Evolutionary conservation across 495 filamentous ascomycete genomes (phyloP).

Genomic region (Penicillium dipodomyicola): DNA sequence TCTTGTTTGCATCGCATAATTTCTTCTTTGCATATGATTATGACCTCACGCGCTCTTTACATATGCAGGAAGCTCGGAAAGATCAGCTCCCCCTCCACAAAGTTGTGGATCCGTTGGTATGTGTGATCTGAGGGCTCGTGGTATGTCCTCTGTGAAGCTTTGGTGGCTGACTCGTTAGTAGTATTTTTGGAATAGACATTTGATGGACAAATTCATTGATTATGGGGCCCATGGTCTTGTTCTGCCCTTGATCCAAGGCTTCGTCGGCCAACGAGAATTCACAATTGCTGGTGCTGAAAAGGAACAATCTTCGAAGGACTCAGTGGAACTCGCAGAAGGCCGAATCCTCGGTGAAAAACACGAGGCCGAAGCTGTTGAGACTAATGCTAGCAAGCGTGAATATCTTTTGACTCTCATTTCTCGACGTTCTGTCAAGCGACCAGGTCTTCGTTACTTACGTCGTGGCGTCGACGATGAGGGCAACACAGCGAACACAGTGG

Average conservation of each 20-base stretch:
- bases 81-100: constrained; percentile 61
- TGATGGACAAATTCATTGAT: constrained; percentile 71
- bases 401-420: constrained; percentile 87
- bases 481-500: constrained; percentile 83
- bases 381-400: constrained; percentile 32
- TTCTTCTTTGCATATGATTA: constrained; percentile 94
- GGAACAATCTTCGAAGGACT: constrained; percentile 14
- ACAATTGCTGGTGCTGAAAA: constrained; percentile 48
- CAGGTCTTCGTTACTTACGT: constrained; percentile 87
- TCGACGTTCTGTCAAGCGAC: constrained; percentile 74
- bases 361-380: constrained; percentile 26
- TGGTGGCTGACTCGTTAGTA: constrained; percentile 30
- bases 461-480: constrained; percentile 87
- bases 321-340: constrained; percentile 30
- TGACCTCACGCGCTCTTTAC: constrained; percentile 73
- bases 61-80: constrained; percentile 38
- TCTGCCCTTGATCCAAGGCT: constrained; percentile 88
- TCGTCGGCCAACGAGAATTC: constrained; percentile 85
- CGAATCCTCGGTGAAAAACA: constrained; percentile 35
- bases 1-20: constrained; percentile 75
- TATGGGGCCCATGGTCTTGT: constrained; percentile 59
- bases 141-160: not conserved
- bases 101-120: constrained; percentile 69
- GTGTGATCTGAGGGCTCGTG: constrained; percentile 10
- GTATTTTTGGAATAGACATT: constrained; percentile 89